Percentiles rank a stretch among this genome's conserved stretches.
These are phyloP conservation scores for Tylopilus plumbeoviolaceoides DNA, from an alignment of 768 basidiomycete genomes.

Conservation along the genomic window DNA sequence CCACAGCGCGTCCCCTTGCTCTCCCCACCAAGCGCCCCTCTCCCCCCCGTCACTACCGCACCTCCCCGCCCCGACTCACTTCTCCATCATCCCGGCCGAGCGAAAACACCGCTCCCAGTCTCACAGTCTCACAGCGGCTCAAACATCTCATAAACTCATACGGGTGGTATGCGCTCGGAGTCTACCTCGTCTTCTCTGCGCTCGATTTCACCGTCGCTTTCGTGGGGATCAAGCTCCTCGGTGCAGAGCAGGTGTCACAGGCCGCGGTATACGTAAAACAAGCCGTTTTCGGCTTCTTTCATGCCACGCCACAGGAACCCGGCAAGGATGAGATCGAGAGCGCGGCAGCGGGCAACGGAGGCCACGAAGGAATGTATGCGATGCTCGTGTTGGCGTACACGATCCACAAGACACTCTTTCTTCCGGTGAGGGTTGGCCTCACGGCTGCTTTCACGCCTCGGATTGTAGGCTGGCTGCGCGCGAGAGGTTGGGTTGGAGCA, in stretches of 20 bases:
- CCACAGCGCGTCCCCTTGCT: slow-evolving; percentile 30
- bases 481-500: slow-evolving; percentile 77
- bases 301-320: slow-evolving; percentile 57
- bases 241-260: slow-evolving; percentile 83
- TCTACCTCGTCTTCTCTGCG: slow-evolving; percentile 70
- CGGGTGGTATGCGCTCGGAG: slow-evolving; percentile 93
- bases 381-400: slow-evolving; percentile 92
- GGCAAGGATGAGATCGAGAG: slow-evolving; percentile 61
- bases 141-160: slow-evolving; percentile 86
- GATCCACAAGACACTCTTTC: slow-evolving; percentile 90
- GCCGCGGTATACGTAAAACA: slow-evolving; percentile 58
- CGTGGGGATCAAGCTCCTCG: slow-evolving; percentile 77
- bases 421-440: slow-evolving; percentile 85
- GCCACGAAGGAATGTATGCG: slow-evolving; percentile 80
- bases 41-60: slow-evolving; percentile 43
- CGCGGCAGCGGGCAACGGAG: slow-evolving; percentile 30
- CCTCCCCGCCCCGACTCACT: slow-evolving; percentile 46
- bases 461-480: slow-evolving; percentile 81
- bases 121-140: slow-evolving; percentile 63
- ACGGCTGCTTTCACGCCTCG: slow-evolving; percentile 84
- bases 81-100: slow-evolving; percentile 23
- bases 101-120: slow-evolving; percentile 37
- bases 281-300: slow-evolving; percentile 40
- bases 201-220: slow-evolving; percentile 87
- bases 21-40: slow-evolving; percentile 10